These are phyloP conservation scores for Mortierella sp. DNA, from an alignment of 371 early-diverging fungal genomes.

Conservation along the genomic window DNA sequence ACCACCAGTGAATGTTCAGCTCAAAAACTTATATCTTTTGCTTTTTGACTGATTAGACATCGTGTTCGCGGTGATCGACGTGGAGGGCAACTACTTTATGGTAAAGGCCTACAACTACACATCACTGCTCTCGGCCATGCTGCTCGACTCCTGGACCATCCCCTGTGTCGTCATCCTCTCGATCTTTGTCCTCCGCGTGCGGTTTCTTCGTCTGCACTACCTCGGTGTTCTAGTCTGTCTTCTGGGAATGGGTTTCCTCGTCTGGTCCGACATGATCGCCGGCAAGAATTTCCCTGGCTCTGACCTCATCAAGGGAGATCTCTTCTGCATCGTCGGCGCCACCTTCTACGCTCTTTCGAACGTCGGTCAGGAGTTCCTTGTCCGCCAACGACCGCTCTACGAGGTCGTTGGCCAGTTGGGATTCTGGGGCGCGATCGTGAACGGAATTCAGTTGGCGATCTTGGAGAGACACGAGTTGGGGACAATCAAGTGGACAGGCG, in stretches of 20 bases:
- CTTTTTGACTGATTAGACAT: constrained; percentile 56
- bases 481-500: constrained; percentile 58
- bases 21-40: neutral
- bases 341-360: constrained; percentile 81
- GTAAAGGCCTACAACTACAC: constrained; percentile 84
- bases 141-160: constrained; percentile 83
- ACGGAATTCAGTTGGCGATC: constrained; percentile 75
- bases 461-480: constrained; percentile 70
- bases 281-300: constrained; percentile 58
- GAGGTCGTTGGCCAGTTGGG: constrained; percentile 82
- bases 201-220: constrained; percentile 76
- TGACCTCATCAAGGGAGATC: constrained; percentile 74
- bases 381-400: constrained; percentile 74
- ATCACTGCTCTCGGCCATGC: constrained; percentile 77
- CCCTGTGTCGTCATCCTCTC: constrained; percentile 77
- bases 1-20: neutral
- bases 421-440: constrained; percentile 78
- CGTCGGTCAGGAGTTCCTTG: constrained; percentile 76
- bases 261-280: constrained; percentile 70
- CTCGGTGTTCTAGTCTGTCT: constrained; percentile 74
- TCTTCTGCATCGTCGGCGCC: constrained; percentile 79
- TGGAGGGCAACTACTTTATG: constrained; percentile 85
- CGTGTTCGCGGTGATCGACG: constrained; percentile 76
- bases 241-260: constrained; percentile 74
- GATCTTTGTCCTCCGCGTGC: constrained; percentile 69